Base-by-base conservation (phyloP, 2,329 filamentous ascomycete species). In the Penicillium verrucosum region DNA sequence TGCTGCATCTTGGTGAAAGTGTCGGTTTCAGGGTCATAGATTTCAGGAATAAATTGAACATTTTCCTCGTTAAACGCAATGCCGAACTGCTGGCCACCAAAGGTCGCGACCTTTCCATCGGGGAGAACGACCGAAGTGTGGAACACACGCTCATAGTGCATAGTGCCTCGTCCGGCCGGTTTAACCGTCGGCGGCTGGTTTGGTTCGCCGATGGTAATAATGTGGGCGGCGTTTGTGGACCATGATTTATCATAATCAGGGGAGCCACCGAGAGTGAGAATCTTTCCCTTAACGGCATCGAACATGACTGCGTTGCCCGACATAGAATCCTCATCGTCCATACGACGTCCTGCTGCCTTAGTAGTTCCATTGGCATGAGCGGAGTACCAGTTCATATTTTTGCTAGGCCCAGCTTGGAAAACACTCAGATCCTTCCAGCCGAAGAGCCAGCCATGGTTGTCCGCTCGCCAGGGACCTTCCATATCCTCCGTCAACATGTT, bases 231-330 rank as follows among this genome's bases (percentile, higher is more conserved):
- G 6, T 68, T 70, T 0, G 77, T 77, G 1, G 78, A 77, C 9
- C 68, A 57, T 8, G 71, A 70, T 47, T 76, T 61, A 29, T 78
- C 70, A 60, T 84, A 85, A 34, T 73, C 70, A 0, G 75, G 70
- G 0, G 78, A 69, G 9, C 82, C 83, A 10, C 83, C 83, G 14
- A 77, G 70, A 0, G 80, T 78, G 2, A 85, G 70, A 32, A 85
- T 84, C 66, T 84, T 83, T 32, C 83, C 83, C 1, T 63, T 67
- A 1, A 70, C 66, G 38, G 82, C 81, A 62, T 86, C 82, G 60
- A 80, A 85, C 82, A 86, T 85, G 58, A 82, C 76, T 5, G 78
- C 78, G 46, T 78, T 79, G 12, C 82, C 84, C 56, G 76, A 79
- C 83, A 86, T 86, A 3, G 81, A 70, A 58, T 84, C 77, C 11